Conservation (phyloP, 169 alveolate genomes). For the Miamiensis avidus region DNA sequence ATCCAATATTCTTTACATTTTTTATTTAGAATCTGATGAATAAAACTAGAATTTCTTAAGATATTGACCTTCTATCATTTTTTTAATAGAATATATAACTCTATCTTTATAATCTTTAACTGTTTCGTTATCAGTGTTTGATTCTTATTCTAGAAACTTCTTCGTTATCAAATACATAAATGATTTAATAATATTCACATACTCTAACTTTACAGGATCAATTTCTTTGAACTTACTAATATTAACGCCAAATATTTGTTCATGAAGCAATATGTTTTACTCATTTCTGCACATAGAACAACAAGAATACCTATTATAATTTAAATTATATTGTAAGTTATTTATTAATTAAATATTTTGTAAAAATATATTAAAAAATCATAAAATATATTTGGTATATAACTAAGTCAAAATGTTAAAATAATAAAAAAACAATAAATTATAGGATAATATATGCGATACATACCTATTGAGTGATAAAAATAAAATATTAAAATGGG, state of each 20-base stretch:
- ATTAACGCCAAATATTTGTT: no score
- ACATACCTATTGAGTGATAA: neutral
- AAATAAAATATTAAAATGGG: neutral
- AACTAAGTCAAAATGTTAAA: no score
- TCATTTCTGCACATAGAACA: neutral
- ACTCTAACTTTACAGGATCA: neutral
- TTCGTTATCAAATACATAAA: neutral
- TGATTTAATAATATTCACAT: neutral
- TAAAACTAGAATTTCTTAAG: no score
- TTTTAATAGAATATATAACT: neutral
- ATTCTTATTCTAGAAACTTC: neutral
- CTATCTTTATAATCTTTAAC: neutral
- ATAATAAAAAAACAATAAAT: no score
- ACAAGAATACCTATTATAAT: neutral
- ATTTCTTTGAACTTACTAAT: no score
- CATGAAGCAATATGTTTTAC: neutral
- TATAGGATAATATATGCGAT: no score
- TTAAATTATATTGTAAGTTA: neutral
- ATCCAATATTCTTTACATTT: no score
- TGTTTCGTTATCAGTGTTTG: neutral
- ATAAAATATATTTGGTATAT: no score
- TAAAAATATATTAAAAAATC: no score
- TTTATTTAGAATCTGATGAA: no score
- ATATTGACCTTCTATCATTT: neutral
- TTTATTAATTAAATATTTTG: no score